Evolutionary conservation across 768 basidiomycete genomes (phyloP), one percentile per base, ranked within the genome.

Genomic region (Pisolithus tinctorius): DNA sequence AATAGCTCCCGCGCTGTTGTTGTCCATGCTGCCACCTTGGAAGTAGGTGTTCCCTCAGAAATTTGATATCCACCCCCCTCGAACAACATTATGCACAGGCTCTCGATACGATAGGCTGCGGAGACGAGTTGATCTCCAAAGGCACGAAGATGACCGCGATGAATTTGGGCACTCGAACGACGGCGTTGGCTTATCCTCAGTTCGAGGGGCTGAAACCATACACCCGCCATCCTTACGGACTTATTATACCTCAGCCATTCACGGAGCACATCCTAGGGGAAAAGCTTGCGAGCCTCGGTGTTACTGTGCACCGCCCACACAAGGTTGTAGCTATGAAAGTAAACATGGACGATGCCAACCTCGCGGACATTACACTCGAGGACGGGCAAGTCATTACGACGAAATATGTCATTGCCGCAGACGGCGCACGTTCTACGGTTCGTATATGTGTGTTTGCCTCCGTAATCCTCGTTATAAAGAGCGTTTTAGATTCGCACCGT

Each of bases 11-110:
- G 78, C 17, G 77, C 80, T 0, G 52, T 74, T 4, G 66, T 71
- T 1, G 58, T 80, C 27, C 79, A 81, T 55, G 74, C 80, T 31
- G 72, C 76, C 30, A 80, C 80, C 9, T 64, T 81, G 14, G 80
- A 80, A 65, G 78, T 75, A 34, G 17, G 54, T 42, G 62, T 45
- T 17, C n/a, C 49, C 23, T 46, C 9, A 44, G n/a, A 20, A 7
- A 29, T 41, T 31, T 6, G 39, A 40, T 14, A 1, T 51, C 17
- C 6, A 23, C 11, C 51, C 8, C 64, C 73, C 25, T 58, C 64
- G 42, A 13, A 77, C 69, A 61, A 69, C 37, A 52, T 10, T 73
- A 7, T 56, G 54, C 31, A 3, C 34, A 81, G 80, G 72, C 72
- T 0, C 60, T 81, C 8, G 71, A 80, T 31, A 65, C 62, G 17